Evolutionary conservation across 192 early-diverging fungal genomes (phyloP), one percentile per base, ranked within the genome.

Genomic region (Umbelopsis vinacea): DNA sequence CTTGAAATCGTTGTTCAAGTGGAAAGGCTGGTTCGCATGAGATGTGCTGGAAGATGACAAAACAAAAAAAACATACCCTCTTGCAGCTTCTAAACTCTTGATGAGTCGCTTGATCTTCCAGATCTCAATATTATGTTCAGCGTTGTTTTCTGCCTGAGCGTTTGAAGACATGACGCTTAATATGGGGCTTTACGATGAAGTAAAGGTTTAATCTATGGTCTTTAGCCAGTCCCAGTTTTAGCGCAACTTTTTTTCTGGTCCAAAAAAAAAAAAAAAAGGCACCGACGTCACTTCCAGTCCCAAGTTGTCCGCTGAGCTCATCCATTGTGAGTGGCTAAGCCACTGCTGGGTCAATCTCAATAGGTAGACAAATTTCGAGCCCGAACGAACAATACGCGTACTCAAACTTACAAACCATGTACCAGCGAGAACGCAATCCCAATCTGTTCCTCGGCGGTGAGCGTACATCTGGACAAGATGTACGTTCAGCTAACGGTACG

Each of bases 51-150:
- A 29, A 29, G 29, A n/a, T 50, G 15, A 50, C 48, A 50, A 50
- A n/a, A n/a, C n/a, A n/a, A 50, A 0, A 50, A 21, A 23, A 47
- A 83, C 82, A 63, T 88, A 92, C 89, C 97, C 97, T 76, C 94
- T 87, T 6, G 97, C 97, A 40, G 89, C 89, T 57, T 94, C 91
- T 77, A 99, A 85, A 71, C 92, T 90, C 90, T 99, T 98, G 85
- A 99, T 97, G 82, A 98, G 90, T 85, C 92, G 95, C 91, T 98
- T 98, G 85, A 97, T 92, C 89, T 98, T 98, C 95, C 95, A 98
- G 70, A 96, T 88, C 86, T 96, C 92, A 66, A 98, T 89, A 78
- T 98, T 95, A 75, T 95, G 86, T 77, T 98, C 95, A 74, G 86
- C 83, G 40, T 74, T 67, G 60, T 84, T 83, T 67, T 77, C 75